Evolutionary conservation across 306 rosid genomes (phyloP), one percentile per base, ranked within the genome.

Genomic region (Ormosia emarginata): DNA sequence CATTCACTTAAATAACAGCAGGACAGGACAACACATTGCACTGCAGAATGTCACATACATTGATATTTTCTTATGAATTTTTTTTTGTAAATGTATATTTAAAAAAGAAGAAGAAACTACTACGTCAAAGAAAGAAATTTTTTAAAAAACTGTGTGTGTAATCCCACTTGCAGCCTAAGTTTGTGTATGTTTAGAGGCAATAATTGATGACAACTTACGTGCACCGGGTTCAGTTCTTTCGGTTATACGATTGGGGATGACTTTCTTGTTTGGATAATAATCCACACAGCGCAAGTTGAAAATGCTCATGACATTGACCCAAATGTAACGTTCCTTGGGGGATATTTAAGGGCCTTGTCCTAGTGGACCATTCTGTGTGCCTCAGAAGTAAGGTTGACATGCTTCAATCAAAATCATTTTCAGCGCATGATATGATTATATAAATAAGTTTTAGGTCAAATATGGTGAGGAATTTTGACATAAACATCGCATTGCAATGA

Each of bases 161-260:
- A 69, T 75, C 24, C 76, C 63, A 40, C 61, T 66, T 84, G 79
- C 62, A 65, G 81, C 79, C 77, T 59, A 17, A 74, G 84, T 52
- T 69, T 68, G 33, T 47, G 57, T 58, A 85, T 67, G 7, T 70
- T 83, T 78, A 78, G 50, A 65, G 46, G 30, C 63, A 72, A 83
- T 83, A 81, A 85, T 90, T 84, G 87, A 81, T 59, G 86, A 73
- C 90, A 80, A 81, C 86, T 77, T 81, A 67, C 75, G 61, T 70
- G 41, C 83, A 78, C 75, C 77, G 81, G 78, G 74, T 75, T 74
- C 65, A 68, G 18, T 43, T 77, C 82, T 84, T 77, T 78, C 77
- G 72, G 78, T 81, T 83, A 40, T 56, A 13, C 34, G 73, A 79
- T 65, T 50, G 71, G 75, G 68, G 71, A 87, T 78, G 84, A 47